These are phyloP conservation scores for Corylus heterophylla DNA, from an alignment of 306 rosid genomes.

Conservation along the genomic window DNA sequence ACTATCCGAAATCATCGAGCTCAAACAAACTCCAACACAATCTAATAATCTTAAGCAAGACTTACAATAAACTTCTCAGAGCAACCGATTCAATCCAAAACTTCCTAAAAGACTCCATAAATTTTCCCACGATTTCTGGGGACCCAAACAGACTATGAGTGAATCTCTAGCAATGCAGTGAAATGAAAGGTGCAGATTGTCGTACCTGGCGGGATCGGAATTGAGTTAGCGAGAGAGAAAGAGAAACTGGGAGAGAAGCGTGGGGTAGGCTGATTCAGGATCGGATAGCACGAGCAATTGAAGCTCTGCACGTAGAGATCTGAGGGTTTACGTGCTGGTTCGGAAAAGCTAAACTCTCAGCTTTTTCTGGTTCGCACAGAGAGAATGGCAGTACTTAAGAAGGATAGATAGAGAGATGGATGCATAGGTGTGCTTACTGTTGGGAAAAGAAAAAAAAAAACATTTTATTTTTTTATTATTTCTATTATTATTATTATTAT, in stretches of 20 bases:
- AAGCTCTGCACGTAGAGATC: slow-evolving; percentile 25
- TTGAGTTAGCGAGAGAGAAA: slow-evolving; percentile 8
- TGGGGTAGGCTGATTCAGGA: neutral
- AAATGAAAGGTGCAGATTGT: neutral
- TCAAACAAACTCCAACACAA: neutral
- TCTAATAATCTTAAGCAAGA: neutral
- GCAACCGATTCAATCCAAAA: neutral
- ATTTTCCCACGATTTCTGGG: neutral
- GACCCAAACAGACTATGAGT: neutral
- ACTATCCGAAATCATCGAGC: neutral
- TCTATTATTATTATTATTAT: too few relatives aligned
- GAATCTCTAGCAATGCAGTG: neutral
- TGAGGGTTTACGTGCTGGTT: neutral
- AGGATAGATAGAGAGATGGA: neutral
- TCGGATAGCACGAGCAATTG: slow-evolving; percentile 23
- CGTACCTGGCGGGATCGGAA: slow-evolving; percentile 21
- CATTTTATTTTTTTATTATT: neutral
- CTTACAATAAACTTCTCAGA: neutral
- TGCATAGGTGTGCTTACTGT: too few relatives aligned
- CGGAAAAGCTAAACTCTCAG: slow-evolving; percentile 1
- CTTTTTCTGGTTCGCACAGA: slow-evolving; percentile 12
- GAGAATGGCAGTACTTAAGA: neutral
- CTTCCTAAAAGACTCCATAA: neutral
- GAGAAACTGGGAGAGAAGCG: neutral
- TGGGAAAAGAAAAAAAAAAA: too few relatives aligned